A percentile compares a stretch with the other conserved stretches of the same genome.
These are phyloP conservation scores for Auriscalpium vulgare DNA, from an alignment of 768 basidiomycete species.

Conservation along the genomic window DNA sequence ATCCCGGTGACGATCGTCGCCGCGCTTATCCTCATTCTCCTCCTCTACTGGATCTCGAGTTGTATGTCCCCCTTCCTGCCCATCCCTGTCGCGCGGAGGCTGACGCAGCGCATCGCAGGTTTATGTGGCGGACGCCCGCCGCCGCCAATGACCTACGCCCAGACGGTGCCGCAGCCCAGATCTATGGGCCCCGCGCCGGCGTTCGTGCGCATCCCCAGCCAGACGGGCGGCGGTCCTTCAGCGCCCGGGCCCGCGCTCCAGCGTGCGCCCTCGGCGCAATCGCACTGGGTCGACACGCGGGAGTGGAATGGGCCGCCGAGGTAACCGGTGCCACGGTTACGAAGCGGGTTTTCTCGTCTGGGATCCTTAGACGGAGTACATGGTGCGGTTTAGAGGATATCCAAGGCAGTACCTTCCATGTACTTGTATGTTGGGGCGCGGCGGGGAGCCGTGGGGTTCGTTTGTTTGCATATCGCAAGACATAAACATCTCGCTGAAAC, in stretches of 20 bases:
- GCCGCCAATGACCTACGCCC: not conserved
- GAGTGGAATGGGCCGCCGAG: not conserved
- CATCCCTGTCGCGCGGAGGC: not conserved
- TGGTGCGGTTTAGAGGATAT: not conserved
- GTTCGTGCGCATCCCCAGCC: too few species aligned
- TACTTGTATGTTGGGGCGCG: too few species aligned
- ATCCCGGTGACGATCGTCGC: slow-evolving; percentile 74
- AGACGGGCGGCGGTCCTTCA: not conserved
- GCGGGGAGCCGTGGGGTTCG: too few species aligned
- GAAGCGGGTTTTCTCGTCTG: not conserved
- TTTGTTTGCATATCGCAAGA: too few species aligned
- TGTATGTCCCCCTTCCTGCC: slow-evolving; percentile 24
- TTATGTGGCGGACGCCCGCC: not conserved
- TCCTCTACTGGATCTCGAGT: slow-evolving; percentile 43
- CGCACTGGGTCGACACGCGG: not conserved
- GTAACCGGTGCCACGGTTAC: not conserved
- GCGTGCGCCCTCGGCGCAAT: not conserved
- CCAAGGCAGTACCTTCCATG: too few species aligned
- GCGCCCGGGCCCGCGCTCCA: not conserved
- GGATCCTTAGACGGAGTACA: not conserved
- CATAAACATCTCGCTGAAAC: too few species aligned
- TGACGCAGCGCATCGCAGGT: not conserved
- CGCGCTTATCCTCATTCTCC: slow-evolving; percentile 49
- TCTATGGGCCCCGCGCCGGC: not conserved
- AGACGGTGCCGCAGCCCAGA: not conserved